These are phyloP conservation scores for Fomitopsis betulina DNA, from an alignment of 1,284 basidiomycete genomes.

Conservation along the genomic window DNA sequence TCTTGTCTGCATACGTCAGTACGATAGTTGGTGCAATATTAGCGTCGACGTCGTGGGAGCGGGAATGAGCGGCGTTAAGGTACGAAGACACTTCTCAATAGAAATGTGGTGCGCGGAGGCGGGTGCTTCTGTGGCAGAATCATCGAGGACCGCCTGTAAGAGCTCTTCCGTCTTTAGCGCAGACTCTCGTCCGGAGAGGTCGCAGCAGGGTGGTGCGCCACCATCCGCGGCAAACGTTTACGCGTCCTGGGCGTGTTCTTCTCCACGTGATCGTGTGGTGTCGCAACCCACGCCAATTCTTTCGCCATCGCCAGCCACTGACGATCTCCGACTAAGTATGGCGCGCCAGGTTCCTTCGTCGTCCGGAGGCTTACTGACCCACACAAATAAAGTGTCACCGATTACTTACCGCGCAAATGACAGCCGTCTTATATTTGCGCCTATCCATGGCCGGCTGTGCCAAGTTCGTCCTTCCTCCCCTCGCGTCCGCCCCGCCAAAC, in stretches of 20 bases:
- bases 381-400: not conserved
- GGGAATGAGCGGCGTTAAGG: not conserved
- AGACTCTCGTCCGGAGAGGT: not conserved
- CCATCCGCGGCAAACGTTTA: not conserved
- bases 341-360: slow-evolving; percentile 3
- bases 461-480: not conserved
- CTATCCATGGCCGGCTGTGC: not conserved
- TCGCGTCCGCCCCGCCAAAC: not conserved
- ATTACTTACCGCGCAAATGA: not conserved
- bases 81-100: not conserved
- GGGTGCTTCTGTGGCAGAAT: not conserved
- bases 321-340: not conserved
- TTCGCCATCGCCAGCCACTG: slow-evolving; percentile 19
- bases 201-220: not conserved
- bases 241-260: not conserved
- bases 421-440: not conserved
- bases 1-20: not conserved
- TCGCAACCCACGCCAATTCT: slow-evolving; percentile 17
- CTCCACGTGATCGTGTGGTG: slow-evolving; percentile 14
- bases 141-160: not conserved
- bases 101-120: not conserved
- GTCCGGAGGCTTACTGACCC: not conserved
- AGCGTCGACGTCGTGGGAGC: not conserved
- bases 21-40: not conserved
- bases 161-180: not conserved